These are phyloP conservation scores for Escallonia herrerae DNA, from an alignment of 129 eudicot species.

Conservation along the genomic window DNA sequence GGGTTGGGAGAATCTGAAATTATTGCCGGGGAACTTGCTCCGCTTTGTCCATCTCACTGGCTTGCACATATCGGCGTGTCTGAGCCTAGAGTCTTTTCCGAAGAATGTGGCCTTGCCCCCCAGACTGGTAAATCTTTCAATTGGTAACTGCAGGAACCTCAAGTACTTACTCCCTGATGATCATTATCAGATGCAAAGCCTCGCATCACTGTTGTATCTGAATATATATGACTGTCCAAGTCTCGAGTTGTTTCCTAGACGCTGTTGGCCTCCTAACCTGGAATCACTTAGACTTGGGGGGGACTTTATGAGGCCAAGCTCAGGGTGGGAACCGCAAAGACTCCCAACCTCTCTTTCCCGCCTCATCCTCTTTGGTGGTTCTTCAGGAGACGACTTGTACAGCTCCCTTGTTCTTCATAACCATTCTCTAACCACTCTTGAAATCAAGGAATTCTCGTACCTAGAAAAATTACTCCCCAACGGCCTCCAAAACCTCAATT, in stretches of 20 bases:
- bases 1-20: not conserved
- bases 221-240: not conserved
- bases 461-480: not conserved
- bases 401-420: slow-evolving; percentile 4
- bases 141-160: not conserved
- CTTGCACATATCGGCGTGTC: not conserved
- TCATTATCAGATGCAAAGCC: not conserved
- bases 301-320: not conserved
- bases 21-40: not conserved
- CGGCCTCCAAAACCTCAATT: slow-evolving; percentile 17
- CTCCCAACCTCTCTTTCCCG: slow-evolving; percentile 12
- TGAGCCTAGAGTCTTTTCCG: slow-evolving; percentile 9
- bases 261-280: slow-evolving; percentile 19
- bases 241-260: slow-evolving; percentile 14
- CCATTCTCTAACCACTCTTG: not conserved
- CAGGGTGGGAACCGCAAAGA: slow-evolving; percentile 12
- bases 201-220: not conserved
- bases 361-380: not conserved
- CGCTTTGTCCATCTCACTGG: not conserved
- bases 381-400: not conserved
- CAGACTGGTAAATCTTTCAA: not conserved
- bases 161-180: not conserved
- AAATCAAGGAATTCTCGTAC: not conserved
- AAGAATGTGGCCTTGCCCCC: not conserved
- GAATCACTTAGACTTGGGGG: not conserved